Evolutionary conservation across 768 basidiomycete species (phyloP), one percentile per base, ranked within the genome.

Genomic region (Pleurotus salmoneostramineus): DNA sequence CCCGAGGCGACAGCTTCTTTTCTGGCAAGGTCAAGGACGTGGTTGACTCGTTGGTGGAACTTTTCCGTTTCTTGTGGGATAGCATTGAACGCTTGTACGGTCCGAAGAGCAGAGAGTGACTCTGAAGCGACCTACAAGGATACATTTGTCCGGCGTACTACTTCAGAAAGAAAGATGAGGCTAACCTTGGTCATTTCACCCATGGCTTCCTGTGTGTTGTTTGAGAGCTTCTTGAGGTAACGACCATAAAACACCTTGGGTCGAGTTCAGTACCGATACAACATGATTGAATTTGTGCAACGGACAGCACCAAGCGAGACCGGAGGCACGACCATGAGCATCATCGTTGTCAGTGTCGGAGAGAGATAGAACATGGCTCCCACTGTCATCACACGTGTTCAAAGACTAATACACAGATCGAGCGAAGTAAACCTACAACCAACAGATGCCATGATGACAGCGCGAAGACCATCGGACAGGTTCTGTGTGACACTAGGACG

Each of bases 301-400:
- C 21, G 21, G 74, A 95, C 83, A 65, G 94, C 88, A 63, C 91
- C 91, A 56, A 94, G 77, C 21, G 91, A 92, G 4, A 94, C 84
- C 0, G 92, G 92, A 15, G 92, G 92, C 0, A 98, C 95, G 50
- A 98, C 85, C 36, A 87, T 84, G 52, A 99, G 81, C 96, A 99
- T 98, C 62, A 98, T 76, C 56, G 89, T 69, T 0, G 96, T 98
- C 59, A 99, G 74, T 43, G 87, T 88, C 0, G 91, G 90, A 0
- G 91, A 95, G 56, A 96, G 83, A 71, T 89, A 95, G 64, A 98
- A 85, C 96, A 98, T 99, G 43, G 93, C 92, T 47, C 90, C 93
- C 61, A 98, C 94, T 91, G 64, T 5, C 56, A 47, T 34, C 27
- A 10, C 7, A 36, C 15, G 17, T 21, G 15, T 32, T 61, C 11